phyloP scores from a whole-genome alignment of 2,329 filamentous ascomycete genomes.

The Penicillium sp. region DNA sequence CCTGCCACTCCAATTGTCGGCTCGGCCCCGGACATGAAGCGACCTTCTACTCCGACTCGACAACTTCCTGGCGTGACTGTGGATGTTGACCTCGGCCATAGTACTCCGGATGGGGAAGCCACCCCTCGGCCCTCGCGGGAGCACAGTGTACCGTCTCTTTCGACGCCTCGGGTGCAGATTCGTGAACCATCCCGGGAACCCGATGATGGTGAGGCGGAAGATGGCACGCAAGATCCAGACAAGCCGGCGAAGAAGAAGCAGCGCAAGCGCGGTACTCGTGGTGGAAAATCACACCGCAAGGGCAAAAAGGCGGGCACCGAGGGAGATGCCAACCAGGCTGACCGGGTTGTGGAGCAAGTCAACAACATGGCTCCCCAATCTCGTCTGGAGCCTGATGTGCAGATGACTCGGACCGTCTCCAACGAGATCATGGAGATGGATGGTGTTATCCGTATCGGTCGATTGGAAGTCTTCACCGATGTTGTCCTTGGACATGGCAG shows the following conservation, averaged over 20 bases:
- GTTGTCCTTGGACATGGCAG: conserved; percentile 74
- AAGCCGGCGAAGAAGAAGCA: conserved; percentile 70
- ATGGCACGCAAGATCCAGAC: conserved; percentile 37
- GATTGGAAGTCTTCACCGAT: conserved; percentile 63
- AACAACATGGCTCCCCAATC: conserved; percentile 46
- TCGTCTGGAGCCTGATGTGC: conserved; percentile 64
- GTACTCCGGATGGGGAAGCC: conserved; percentile 27
- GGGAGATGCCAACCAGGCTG: conserved; percentile 60
- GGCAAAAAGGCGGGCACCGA: conserved; percentile 58
- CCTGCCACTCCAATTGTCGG: conserved; percentile 44
- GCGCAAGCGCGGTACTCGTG: conserved; percentile 68
- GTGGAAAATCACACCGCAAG: conserved; percentile 67
- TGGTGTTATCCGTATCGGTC: conserved; percentile 64
- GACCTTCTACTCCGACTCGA: conserved; percentile 29
- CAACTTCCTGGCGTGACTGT: conserved; percentile 37
- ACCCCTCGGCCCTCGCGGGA: conserved; percentile 37
- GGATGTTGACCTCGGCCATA: conserved; percentile 33
- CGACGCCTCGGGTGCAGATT: conserved; percentile 45
- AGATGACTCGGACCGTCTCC: conserved; percentile 57
- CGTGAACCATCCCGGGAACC: conserved; percentile 42
- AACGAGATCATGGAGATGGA: conserved; percentile 62
- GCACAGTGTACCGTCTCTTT: conserved; percentile 26
- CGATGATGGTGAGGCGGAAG: conserved; percentile 35
- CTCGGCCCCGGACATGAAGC: conserved; percentile 30
- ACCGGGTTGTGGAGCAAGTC: conserved; percentile 62